Evolutionary conservation across 225 moss, liverwort and hornwort genomes (phyloP), one percentile per base, ranked within the genome.

Genomic region (Antitrichia curtipendula): DNA sequence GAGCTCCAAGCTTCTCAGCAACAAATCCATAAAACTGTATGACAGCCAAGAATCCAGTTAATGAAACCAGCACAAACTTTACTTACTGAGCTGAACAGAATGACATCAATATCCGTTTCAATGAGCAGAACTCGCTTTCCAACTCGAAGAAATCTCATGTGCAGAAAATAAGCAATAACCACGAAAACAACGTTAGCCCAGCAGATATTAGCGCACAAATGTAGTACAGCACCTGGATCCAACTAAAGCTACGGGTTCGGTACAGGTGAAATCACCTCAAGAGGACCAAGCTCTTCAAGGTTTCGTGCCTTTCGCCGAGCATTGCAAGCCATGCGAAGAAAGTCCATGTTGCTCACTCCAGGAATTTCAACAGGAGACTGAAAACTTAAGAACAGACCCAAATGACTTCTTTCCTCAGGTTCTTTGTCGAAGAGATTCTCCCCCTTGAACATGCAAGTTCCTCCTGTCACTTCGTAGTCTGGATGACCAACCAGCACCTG

Each of bases 341-440:
- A 98, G 75, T 98, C 98, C 98, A 98, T 98, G 72, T 98, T 98
- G 91, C 98, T 98, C 81, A 98, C 97, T 91, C 98, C 98, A 82
- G 96, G 97, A 84, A 98, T 95, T 87, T 98, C 97, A 64, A 98
- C 90, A 38, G 97, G 98, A 88, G 98, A 95, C 80, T 98, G 98
- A 83, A 98, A 98, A 90, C 98, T 98, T 80, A 98, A 86, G 43
- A 98, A 98, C 47, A 98, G 89, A 1, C 98, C 98, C 66, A 87
- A 61, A 62, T 98, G 98, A 85, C 97, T 97, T 87, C 98, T 92
- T 86, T 98, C 98, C 85, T 96, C 98, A 9, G 97, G 98, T 80
- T 90, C 93, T 89, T 98, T 97, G 49, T 96, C 97, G 52, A 97
- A 95, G n/a, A 98, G 91, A 90, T 98, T 92, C 88, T 95, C 97